phyloP scores from a whole-genome alignment of 2,329 filamentous ascomycete genomes.

The Alternaria sp. region DNA sequence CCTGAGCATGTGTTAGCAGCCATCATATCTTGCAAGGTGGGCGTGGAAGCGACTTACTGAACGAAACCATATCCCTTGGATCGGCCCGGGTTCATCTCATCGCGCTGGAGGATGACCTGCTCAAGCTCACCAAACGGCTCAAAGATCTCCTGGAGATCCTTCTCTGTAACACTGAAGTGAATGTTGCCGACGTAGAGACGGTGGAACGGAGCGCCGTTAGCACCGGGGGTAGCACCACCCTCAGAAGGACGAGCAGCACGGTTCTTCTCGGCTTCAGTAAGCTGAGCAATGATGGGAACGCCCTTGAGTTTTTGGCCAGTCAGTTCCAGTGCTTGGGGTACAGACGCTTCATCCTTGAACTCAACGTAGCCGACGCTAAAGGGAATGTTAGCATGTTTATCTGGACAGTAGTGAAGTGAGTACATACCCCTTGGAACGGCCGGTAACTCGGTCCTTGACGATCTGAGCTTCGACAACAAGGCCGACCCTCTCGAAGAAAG shows the following conservation, averaged over 20 bases:
- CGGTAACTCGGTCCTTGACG: constrained; percentile 95
- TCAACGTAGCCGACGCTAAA: constrained; percentile 96
- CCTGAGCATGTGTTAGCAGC: constrained; percentile 62
- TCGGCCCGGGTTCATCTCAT: constrained; percentile 70
- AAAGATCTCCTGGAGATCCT: constrained; percentile 94
- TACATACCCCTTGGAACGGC: constrained; percentile 93
- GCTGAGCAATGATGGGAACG: constrained; percentile 97
- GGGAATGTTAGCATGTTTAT: constrained; percentile 49
- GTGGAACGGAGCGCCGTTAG: constrained; percentile 92
- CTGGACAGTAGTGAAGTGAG: neutral
- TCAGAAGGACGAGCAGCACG: constrained; percentile 84
- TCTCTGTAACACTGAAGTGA: constrained; percentile 98
- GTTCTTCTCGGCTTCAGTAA: constrained; percentile 99
- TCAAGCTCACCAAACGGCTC: constrained; percentile 97
- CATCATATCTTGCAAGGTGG: neutral
- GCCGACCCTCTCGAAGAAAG: constrained; percentile 95
- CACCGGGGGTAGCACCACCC: constrained; percentile 66
- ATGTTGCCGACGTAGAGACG: constrained; percentile 99
- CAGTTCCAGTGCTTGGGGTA: constrained; percentile 92
- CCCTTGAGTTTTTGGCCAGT: constrained; percentile 98
- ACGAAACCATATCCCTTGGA: constrained; percentile 94
- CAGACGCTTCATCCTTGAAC: constrained; percentile 95
- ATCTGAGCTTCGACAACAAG: constrained; percentile 97
- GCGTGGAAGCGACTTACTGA: constrained; percentile 71
- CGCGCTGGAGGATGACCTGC: constrained; percentile 96